Percentiles rank a stretch among this genome's conserved stretches.
Conservation (phyloP, 73 alveolate genomes). For the Diophrys appendiculata region DNA sequence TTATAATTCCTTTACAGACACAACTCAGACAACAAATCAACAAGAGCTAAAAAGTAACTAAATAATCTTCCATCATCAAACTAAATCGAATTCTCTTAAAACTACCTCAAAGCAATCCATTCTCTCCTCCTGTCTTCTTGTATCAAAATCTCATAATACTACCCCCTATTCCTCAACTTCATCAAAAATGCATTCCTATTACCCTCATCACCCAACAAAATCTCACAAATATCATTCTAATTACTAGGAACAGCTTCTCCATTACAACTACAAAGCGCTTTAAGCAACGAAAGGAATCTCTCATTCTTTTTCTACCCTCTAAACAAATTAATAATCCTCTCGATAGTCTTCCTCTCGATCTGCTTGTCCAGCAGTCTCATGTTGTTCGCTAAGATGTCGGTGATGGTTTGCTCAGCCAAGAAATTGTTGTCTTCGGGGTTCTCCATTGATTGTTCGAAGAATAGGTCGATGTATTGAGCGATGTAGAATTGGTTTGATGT, state of each 20-base stretch:
- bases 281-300: slow-evolving; percentile 9
- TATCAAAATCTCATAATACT: slow-evolving; percentile 23
- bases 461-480: slow-evolving; percentile 50
- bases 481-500: slow-evolving; percentile 21
- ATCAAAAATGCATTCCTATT: neutral
- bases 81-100: slow-evolving; percentile 4
- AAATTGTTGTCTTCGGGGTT: slow-evolving; percentile 17
- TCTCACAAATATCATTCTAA: slow-evolving; percentile 17
- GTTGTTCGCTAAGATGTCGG: slow-evolving; percentile 28
- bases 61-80: slow-evolving; percentile 28
- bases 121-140: slow-evolving; percentile 12
- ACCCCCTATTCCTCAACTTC: slow-evolving; percentile 6
- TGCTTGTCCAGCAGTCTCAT: slow-evolving; percentile 34
- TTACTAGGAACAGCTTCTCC: slow-evolving; percentile 35
- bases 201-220: slow-evolving; percentile 27
- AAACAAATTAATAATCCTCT: slow-evolving; percentile 15
- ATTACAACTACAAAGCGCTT: slow-evolving; percentile 10
- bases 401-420: slow-evolving; percentile 30
- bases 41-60: slow-evolving; percentile 49
- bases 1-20: slow-evolving; percentile 44
- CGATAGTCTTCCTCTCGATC: slow-evolving; percentile 7
- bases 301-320: slow-evolving; percentile 21
- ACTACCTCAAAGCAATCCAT: neutral
- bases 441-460: slow-evolving; percentile 27
- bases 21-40: slow-evolving; percentile 27